Percentiles rank a stretch among this genome's conserved stretches.
These are phyloP conservation scores for Artemisia argyi DNA, from an alignment of 129 eudicot species.

Conservation along the genomic window DNA sequence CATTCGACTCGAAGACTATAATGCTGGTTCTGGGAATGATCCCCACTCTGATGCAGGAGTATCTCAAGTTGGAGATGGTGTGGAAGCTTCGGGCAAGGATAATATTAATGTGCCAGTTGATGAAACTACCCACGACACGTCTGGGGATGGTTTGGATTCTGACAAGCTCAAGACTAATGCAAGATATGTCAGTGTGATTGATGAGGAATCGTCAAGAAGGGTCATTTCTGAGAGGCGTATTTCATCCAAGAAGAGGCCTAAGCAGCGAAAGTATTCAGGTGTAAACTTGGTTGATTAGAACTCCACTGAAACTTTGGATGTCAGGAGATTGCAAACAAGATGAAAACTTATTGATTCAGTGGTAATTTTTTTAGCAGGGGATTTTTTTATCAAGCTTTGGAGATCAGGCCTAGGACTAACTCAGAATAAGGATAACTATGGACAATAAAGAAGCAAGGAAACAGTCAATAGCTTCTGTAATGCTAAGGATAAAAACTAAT, in stretches of 20 bases:
- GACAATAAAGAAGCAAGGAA: no score
- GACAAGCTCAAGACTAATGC: constrained; percentile 36
- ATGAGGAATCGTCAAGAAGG: constrained; percentile 43
- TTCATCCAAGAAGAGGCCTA: constrained; percentile 62
- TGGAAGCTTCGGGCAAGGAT: constrained; percentile 34
- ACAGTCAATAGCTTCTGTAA: no score
- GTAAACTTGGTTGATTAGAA: no score
- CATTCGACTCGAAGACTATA: constrained; percentile 68
- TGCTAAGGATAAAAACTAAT: no score
- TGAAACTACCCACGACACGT: constrained; percentile 35
- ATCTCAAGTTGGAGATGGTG: constrained; percentile 38
- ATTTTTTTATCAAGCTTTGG: no score
- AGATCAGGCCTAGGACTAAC: no score
- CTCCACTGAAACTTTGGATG: no score
- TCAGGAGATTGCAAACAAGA: no score
- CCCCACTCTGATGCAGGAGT: constrained; percentile 31
- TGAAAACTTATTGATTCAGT: no score
- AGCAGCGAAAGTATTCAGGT: constrained; percentile 66
- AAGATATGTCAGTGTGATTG: constrained; percentile 43
- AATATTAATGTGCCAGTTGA: constrained; percentile 36
- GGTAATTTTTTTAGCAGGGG: no score
- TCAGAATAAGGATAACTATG: no score
- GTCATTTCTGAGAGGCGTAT: constrained; percentile 56
- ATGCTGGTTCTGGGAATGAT: constrained; percentile 41
- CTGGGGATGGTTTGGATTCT: constrained; percentile 41